A percentile compares a stretch with the other conserved stretches of the same genome.
phyloP scores from a whole-genome alignment of 2,329 filamentous ascomycete species.

The Magnaporthiopsis incrustans region DNA sequence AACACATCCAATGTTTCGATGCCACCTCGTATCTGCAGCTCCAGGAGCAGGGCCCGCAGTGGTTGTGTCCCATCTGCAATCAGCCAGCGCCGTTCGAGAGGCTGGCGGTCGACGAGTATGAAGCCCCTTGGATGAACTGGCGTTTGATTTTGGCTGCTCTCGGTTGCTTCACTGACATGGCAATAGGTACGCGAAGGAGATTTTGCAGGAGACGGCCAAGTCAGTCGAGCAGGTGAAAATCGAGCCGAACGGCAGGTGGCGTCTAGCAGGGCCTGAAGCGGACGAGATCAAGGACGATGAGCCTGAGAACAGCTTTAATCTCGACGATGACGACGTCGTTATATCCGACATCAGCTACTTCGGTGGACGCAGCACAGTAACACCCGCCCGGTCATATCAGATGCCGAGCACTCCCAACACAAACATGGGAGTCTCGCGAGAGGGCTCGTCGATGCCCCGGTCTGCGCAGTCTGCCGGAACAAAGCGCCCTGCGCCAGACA shows the following conservation, averaged over 20 bases:
- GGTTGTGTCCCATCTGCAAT: conserved; percentile 92
- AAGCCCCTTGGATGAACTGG: neutral
- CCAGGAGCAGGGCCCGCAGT: conserved; percentile 93
- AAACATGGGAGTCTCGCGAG: conserved; percentile 23
- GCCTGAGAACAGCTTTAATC: conserved; percentile 15
- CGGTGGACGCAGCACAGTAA: conserved; percentile 26
- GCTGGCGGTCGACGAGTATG: conserved; percentile 80
- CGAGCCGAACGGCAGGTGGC: conserved; percentile 79
- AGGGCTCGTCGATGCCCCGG: conserved; percentile 28
- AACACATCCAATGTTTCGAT: conserved; percentile 92
- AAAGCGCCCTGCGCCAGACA: conserved; percentile 42
- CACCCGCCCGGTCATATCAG: conserved; percentile 22
- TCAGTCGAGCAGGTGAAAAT: conserved; percentile 80
- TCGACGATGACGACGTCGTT: conserved; percentile 41
- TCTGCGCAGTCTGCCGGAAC: conserved; percentile 22
- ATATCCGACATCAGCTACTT: conserved; percentile 35
- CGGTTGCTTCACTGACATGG: conserved; percentile 12
- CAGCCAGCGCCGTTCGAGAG: conserved; percentile 73
- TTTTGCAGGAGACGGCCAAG: conserved; percentile 63
- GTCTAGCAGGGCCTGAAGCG: conserved; percentile 26
- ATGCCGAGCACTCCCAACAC: conserved; percentile 19
- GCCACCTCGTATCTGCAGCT: conserved; percentile 85
- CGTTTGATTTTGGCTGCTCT: neutral
- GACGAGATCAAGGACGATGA: conserved; percentile 20
- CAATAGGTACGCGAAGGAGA: conserved; percentile 74